Evolutionary conservation across 164 flowering plant genomes (phyloP).

Genomic region (Nymphaea colorata): DNA sequence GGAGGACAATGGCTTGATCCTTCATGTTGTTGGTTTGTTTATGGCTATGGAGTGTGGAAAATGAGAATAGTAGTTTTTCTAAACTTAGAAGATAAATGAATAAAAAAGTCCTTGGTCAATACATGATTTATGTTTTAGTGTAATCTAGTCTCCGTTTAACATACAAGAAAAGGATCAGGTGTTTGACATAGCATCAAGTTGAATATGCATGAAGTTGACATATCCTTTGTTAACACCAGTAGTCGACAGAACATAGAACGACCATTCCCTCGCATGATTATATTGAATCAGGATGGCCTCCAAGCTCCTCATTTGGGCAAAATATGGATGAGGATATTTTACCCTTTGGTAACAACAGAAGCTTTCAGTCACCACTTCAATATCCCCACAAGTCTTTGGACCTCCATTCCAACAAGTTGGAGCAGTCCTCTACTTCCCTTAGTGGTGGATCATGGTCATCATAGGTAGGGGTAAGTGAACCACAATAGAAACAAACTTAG

Average conservation of each 20-base stretch:
- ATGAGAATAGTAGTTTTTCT: not conserved
- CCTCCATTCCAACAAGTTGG: constrained; percentile 2
- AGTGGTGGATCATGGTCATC: constrained; percentile 18
- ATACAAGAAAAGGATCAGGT: constrained; percentile 11
- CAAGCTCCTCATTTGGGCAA: constrained; percentile 18
- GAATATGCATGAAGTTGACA: constrained; percentile 33
- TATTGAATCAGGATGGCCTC: constrained; percentile 18
- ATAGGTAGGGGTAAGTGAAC: constrained; percentile 14
- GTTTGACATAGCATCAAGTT: constrained; percentile 16
- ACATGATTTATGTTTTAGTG: not conserved
- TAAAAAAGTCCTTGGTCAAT: no score
- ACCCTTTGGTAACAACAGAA: constrained; percentile 10
- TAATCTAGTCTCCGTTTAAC: constrained; percentile 31
- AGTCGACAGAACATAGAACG: constrained; percentile 49
- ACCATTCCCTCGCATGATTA: constrained; percentile 26
- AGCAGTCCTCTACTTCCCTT: constrained; percentile 10
- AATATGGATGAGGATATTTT: constrained; percentile 15
- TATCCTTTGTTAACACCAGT: constrained; percentile 52
- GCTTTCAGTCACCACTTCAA: constrained; percentile 24
- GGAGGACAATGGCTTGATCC: not conserved
- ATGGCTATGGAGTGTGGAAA: not conserved
- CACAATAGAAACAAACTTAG: not conserved
- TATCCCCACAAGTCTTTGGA: constrained; percentile 18
- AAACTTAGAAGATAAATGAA: no score
- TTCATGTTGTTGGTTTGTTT: not conserved